A percentile compares a stretch with the other conserved stretches of the same genome.
Evolutionary conservation across 805 yeast genomes (phyloP).

Genomic region (Candida verbasci): DNA sequence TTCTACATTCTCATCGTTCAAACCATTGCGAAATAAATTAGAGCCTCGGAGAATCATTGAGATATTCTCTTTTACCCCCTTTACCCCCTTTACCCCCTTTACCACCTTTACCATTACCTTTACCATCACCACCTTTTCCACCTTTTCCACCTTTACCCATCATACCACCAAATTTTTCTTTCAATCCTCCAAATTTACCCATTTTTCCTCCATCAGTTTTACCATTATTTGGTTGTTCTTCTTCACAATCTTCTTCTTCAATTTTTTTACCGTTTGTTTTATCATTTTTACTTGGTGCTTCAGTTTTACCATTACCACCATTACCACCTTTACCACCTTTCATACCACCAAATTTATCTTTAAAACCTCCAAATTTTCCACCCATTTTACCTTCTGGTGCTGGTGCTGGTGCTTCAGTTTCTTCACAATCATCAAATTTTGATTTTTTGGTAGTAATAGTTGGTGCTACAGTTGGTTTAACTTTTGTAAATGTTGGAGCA

Average conservation of each 20-base stretch:
- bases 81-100: too few relatives aligned
- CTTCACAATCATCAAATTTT: conserved; percentile 1
- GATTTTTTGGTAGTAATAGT: too few relatives aligned
- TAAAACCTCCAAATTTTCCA: conserved; percentile 2
- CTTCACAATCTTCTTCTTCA: not conserved
- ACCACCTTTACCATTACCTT: not conserved
- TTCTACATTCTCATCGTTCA: not conserved
- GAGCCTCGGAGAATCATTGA: not conserved
- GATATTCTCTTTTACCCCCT: not conserved
- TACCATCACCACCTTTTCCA: not conserved
- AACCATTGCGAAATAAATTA: not conserved
- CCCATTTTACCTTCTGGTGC: not conserved
- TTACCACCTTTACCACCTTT: not conserved
- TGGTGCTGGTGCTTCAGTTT: not conserved
- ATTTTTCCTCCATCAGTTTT: too few relatives aligned
- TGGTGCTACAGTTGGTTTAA: not conserved
- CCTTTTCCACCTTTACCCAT: not conserved
- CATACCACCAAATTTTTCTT: not conserved
- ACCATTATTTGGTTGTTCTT: not conserved
- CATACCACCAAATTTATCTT: conserved; percentile 3
- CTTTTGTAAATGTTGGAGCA: not conserved
- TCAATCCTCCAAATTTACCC: conserved; percentile 3
- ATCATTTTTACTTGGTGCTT: too few relatives aligned
- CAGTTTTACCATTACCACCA: not conserved
- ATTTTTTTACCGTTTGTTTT: not conserved